These are phyloP conservation scores for Scytalidium lignicola DNA, from an alignment of 2,329 filamentous ascomycete species.

Conservation along the genomic window DNA sequence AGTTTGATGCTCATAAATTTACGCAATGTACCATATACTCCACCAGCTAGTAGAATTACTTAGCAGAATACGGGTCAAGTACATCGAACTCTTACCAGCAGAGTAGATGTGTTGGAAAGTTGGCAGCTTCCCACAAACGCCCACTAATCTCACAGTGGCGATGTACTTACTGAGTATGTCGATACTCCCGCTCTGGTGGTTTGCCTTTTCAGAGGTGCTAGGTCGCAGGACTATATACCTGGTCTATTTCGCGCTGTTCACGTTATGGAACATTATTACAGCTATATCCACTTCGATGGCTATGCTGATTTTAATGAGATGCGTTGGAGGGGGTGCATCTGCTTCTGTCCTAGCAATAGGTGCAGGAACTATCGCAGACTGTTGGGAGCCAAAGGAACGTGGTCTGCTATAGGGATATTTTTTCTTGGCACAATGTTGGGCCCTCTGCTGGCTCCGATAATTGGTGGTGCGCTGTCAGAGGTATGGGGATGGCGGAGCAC, in stretches of 20 bases:
- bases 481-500: conserved; percentile 69
- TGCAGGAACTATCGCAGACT: conserved; percentile 75
- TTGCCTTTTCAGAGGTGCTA: conserved; percentile 67
- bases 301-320: conserved; percentile 74
- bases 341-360: conserved; percentile 80
- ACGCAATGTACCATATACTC: too few species aligned
- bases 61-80: too few species aligned
- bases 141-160: conserved; percentile 71
- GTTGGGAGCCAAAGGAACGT: conserved; percentile 69
- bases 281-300: conserved; percentile 64
- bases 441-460: conserved; percentile 68
- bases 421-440: conserved; percentile 75
- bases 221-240: conserved; percentile 78
- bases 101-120: too few species aligned
- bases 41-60: too few species aligned
- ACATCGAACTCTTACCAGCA: too few species aligned
- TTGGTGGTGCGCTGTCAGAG: conserved; percentile 68
- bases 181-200: conserved; percentile 81
- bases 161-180: conserved; percentile 80
- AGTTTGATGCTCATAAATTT: too few species aligned
- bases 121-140: too few species aligned
- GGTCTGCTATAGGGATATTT: conserved; percentile 80
- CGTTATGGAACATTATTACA: conserved; percentile 64
- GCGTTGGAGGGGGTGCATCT: conserved; percentile 69
- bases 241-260: conserved; percentile 66